A percentile compares a stretch with the other conserved stretches of the same genome.
Conservation (phyloP, 2,329 filamentous ascomycete species). For the Cercospora janseana region DNA sequence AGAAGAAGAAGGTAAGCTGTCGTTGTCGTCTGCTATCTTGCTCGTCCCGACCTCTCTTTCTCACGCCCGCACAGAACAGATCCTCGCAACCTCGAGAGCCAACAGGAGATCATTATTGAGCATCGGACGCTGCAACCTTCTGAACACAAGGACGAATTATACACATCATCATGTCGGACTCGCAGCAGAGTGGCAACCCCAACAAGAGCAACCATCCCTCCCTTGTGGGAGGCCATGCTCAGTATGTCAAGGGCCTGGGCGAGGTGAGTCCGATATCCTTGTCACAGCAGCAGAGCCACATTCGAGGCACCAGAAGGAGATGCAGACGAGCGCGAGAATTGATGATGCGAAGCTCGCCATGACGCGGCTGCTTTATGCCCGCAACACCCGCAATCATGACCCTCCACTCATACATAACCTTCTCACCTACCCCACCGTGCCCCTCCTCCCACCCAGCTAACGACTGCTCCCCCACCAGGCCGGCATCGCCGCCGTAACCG, state of each 20-base stretch:
- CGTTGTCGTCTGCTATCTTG: neutral
- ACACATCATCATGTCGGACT: slow-evolving; percentile 14
- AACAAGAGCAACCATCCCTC: slow-evolving; percentile 51
- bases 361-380: too few relatives aligned
- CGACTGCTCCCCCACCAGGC: slow-evolving; percentile 42
- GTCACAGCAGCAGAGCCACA: slow-evolving; percentile 1
- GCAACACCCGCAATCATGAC: too few relatives aligned
- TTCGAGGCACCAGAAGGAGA: neutral
- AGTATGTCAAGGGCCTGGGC: slow-evolving; percentile 67
- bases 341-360: neutral
- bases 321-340: neutral
- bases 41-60: neutral
- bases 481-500: slow-evolving; percentile 60
- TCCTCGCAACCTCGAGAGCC: too few relatives aligned
- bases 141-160: slow-evolving; percentile 26
- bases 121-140: neutral
- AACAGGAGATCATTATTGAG: too few relatives aligned
- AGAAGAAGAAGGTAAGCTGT: too few relatives aligned
- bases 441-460: slow-evolving; percentile 9
- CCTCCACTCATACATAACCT: too few relatives aligned
- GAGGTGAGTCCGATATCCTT: slow-evolving; percentile 55
- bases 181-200: slow-evolving; percentile 13
- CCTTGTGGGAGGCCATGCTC: slow-evolving; percentile 62
- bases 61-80: too few relatives aligned
- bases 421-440: too few relatives aligned